Conservation (phyloP, 1,284 basidiomycete species). For the Meira nashicola region DNA sequence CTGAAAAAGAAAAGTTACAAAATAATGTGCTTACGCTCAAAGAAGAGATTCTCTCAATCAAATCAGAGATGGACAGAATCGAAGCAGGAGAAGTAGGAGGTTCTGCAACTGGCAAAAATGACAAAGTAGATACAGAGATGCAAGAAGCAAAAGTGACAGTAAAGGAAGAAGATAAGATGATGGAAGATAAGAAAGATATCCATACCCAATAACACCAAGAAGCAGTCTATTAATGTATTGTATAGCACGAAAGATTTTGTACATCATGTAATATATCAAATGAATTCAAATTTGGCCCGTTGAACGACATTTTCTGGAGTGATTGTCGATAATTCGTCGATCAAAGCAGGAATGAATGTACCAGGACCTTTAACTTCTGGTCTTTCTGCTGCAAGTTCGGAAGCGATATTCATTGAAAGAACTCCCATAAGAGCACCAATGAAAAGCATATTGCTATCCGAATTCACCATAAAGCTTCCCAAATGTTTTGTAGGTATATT, state of each 20-base stretch:
- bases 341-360: slow-evolving; percentile 77
- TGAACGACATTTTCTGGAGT: slow-evolving; percentile 59
- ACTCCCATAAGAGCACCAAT: slow-evolving; percentile 55
- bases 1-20: slow-evolving; percentile 24
- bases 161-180: not conserved
- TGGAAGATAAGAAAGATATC: not conserved
- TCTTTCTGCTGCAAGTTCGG: slow-evolving; percentile 70
- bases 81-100: not conserved
- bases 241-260: no score
- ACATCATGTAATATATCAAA: not conserved
- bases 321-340: slow-evolving; percentile 64
- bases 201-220: not conserved
- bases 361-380: slow-evolving; percentile 74
- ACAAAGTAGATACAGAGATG: not conserved
- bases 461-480: slow-evolving; percentile 19
- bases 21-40: not conserved
- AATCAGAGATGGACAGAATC: not conserved
- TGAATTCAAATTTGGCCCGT: slow-evolving; percentile 58
- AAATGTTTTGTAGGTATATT: slow-evolving; percentile 9
- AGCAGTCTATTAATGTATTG: no score
- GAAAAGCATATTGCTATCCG: slow-evolving; percentile 26
- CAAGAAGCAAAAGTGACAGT: not conserved
- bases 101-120: not conserved
- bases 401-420: slow-evolving; percentile 74
- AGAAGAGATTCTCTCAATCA: not conserved